Percentiles rank a stretch among this genome's conserved stretches.
These are phyloP conservation scores for Canavalia ensiformis DNA, from an alignment of 306 rosid genomes.

Conservation along the genomic window DNA sequence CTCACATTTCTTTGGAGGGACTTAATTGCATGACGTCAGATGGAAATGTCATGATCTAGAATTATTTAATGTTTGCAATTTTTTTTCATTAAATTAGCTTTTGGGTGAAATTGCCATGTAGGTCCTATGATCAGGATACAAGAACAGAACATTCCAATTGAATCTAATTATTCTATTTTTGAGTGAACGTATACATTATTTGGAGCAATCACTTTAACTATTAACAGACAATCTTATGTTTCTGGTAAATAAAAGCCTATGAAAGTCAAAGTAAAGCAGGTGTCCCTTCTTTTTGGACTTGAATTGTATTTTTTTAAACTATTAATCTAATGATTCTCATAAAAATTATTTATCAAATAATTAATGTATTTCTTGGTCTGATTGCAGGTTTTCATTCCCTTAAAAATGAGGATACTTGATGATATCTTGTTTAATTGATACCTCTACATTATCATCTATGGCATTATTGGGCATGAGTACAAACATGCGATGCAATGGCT, in stretches of 20 bases:
- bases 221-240: neutral
- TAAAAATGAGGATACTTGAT: constrained; percentile 40
- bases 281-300: neutral
- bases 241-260: neutral
- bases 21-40: neutral
- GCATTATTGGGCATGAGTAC: constrained; percentile 62
- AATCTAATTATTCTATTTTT: constrained; percentile 14
- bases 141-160: neutral
- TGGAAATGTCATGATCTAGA: constrained; percentile 3
- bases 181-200: constrained; percentile 13
- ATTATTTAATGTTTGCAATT: constrained; percentile 10
- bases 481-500: constrained; percentile 54
- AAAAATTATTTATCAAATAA: neutral
- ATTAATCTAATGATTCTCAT: neutral
- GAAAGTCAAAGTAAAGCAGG: constrained; percentile 1
- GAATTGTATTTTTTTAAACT: neutral
- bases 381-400: constrained; percentile 49
- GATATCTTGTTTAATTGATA: constrained; percentile 42
- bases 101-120: neutral
- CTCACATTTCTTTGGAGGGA: neutral
- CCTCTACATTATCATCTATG: constrained; percentile 46
- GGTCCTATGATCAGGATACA: neutral
- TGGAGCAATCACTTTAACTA: constrained; percentile 3
- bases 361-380: constrained; percentile 16
- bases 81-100: neutral